phyloP scores from a whole-genome alignment of 805 yeast genomes.

The Pichia kluyveri region DNA sequence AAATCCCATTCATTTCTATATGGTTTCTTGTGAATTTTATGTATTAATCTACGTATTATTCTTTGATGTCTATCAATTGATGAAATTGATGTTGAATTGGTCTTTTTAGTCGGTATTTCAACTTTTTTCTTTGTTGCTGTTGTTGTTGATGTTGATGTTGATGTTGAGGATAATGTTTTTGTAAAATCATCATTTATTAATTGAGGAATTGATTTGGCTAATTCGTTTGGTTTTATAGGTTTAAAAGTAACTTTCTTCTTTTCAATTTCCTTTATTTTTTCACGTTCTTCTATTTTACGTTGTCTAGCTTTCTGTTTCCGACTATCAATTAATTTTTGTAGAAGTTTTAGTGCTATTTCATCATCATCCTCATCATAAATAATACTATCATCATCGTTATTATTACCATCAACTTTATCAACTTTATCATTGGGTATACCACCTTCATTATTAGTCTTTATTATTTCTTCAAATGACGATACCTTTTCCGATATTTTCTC shows the following conservation, averaged over 20 bases:
- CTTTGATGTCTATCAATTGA: background rate
- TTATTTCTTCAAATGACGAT: too few relatives aligned
- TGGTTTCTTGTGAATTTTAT: constrained; percentile 5
- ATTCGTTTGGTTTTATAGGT: background rate
- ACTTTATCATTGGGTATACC: background rate
- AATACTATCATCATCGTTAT: background rate
- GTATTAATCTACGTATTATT: constrained; percentile 1
- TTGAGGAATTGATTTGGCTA: background rate
- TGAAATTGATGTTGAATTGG: background rate
- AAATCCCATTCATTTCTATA: constrained; percentile 14
- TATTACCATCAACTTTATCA: background rate
- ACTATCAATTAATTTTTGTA: constrained; percentile 16
- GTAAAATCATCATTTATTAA: background rate
- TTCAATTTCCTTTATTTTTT: too few relatives aligned
- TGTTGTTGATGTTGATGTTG: too few relatives aligned
- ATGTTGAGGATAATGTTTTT: background rate
- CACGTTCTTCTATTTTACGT: background rate
- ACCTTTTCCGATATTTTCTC: too few relatives aligned
- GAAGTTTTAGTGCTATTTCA: constrained; percentile 18
- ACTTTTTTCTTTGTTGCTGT: background rate
- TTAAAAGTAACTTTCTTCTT: too few relatives aligned
- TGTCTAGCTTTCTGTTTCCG: constrained; percentile 2
- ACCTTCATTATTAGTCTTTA: too few relatives aligned
- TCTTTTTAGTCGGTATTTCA: too few relatives aligned
- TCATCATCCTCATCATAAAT: background rate